phyloP scores from a whole-genome alignment of 169 alveolate genomes.

The Ichthyophthirius multifiliis region DNA sequence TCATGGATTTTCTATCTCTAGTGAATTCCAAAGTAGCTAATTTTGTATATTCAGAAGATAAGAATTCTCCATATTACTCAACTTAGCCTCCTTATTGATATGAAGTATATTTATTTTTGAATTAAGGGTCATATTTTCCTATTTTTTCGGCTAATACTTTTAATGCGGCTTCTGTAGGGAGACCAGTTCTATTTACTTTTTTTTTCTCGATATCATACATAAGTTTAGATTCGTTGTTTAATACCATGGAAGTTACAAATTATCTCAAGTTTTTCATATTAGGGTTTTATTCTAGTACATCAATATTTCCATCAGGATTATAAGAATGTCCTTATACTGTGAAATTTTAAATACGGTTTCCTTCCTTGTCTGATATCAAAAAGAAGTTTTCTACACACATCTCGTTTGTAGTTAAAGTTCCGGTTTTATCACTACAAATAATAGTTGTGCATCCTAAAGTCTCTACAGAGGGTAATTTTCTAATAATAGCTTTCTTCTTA shows the following conservation, averaged over 20 bases:
- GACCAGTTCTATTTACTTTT: slow-evolving; percentile 56
- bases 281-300: background rate
- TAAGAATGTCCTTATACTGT: slow-evolving; percentile 61
- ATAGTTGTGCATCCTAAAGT: slow-evolving; percentile 99
- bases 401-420: slow-evolving; percentile 98
- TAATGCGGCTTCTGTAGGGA: slow-evolving; percentile 81
- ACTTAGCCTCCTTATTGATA: slow-evolving; percentile 10
- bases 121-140: slow-evolving; percentile 44
- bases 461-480: slow-evolving; percentile 96
- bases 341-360: slow-evolving; percentile 7
- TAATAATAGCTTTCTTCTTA: slow-evolving; percentile 94
- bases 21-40: slow-evolving; percentile 95
- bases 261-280: slow-evolving; percentile 23
- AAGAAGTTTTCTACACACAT: slow-evolving; percentile 83
- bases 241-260: slow-evolving; percentile 40
- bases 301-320: slow-evolving; percentile 61
- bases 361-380: slow-evolving; percentile 2
- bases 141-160: slow-evolving; percentile 73
- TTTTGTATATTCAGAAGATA: slow-evolving; percentile 40
- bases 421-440: slow-evolving; percentile 99
- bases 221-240: slow-evolving; percentile 65
- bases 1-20: slow-evolving; percentile 96
- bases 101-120: background rate
- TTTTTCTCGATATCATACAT: slow-evolving; percentile 33
- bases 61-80: slow-evolving; percentile 40